These are phyloP conservation scores for Serendipita sp. DNA, from an alignment of 768 basidiomycete species.

Conservation along the genomic window DNA sequence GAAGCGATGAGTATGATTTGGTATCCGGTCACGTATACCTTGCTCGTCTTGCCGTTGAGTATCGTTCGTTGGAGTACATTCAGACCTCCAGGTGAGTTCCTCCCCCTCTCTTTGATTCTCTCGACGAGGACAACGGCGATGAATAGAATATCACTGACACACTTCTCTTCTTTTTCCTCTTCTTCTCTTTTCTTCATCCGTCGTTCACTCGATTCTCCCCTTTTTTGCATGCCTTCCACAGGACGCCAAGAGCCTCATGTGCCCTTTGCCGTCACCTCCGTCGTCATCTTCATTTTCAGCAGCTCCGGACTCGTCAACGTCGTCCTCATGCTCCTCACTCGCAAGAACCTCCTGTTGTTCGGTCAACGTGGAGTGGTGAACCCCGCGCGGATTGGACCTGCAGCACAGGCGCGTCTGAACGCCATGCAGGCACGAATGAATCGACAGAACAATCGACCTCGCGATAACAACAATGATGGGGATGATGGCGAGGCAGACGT, in stretches of 20 bases:
- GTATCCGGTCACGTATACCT: slow-evolving; percentile 27
- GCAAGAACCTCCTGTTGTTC: slow-evolving; percentile 24
- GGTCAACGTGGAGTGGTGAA: slow-evolving; percentile 1
- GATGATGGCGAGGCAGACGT: not conserved
- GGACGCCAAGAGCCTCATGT: slow-evolving; percentile 9
- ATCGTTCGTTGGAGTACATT: slow-evolving; percentile 28
- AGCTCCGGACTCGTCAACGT: slow-evolving; percentile 30
- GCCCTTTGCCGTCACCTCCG: slow-evolving; percentile 22
- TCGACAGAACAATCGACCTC: not conserved
- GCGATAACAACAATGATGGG: not conserved
- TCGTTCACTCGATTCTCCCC: too few species aligned
- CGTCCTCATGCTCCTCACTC: slow-evolving; percentile 23
- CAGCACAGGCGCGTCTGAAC: not conserved
- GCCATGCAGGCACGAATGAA: not conserved
- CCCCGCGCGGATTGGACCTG: not conserved
- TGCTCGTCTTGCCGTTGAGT: slow-evolving; percentile 27
- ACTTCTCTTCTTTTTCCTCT: too few species aligned
- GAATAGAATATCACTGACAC: too few species aligned
- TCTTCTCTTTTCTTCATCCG: too few species aligned
- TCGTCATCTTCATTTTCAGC: slow-evolving; percentile 21
- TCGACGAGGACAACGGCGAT: not conserved
- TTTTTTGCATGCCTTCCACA: not conserved
- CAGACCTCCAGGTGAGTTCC: slow-evolving; percentile 6
- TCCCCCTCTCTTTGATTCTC: not conserved
- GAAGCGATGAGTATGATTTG: slow-evolving; percentile 11